phyloP scores from a whole-genome alignment of 1,284 basidiomycete genomes.

The Tausonia pullulans region DNA sequence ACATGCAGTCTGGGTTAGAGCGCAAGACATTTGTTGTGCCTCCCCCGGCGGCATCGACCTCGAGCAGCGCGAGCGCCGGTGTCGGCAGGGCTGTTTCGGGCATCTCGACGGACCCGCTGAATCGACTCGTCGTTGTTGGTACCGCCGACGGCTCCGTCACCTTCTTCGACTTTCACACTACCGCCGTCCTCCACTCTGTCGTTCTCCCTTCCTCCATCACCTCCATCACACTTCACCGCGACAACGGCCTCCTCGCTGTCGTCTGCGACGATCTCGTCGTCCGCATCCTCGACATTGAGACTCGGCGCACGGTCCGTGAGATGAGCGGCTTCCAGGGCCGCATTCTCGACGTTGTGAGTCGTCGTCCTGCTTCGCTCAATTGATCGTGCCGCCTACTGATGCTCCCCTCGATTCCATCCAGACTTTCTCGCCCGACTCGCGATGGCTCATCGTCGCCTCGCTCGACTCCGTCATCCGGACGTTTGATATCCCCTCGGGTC shows the following conservation, averaged over 20 bases:
- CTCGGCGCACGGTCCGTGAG: conserved; percentile 73
- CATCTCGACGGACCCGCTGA: conserved; percentile 74
- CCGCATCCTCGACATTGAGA: conserved; percentile 84
- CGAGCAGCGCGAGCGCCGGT: conserved; percentile 41
- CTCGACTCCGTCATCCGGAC: conserved; percentile 88
- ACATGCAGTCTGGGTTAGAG: conserved; percentile 87
- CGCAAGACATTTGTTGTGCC: conserved; percentile 62
- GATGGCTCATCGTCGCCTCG: conserved; percentile 82
- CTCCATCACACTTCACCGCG: conserved; percentile 66
- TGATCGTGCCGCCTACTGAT: neutral
- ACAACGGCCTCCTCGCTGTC: conserved; percentile 73
- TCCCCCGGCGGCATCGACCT: conserved; percentile 27
- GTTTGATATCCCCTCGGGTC: conserved; percentile 88
- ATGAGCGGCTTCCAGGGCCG: conserved; percentile 66
- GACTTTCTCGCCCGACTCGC: conserved; percentile 86
- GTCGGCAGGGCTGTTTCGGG: conserved; percentile 57
- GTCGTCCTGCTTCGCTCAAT: neutral
- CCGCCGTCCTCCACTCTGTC: conserved; percentile 56
- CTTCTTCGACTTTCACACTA: conserved; percentile 91
- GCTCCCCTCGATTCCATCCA: conserved; percentile 26
- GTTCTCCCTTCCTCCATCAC: conserved; percentile 53
- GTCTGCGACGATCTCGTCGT: conserved; percentile 77
- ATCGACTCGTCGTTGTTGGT: conserved; percentile 65
- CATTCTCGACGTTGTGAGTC: conserved; percentile 66
- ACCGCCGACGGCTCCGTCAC: conserved; percentile 81